phyloP scores from a whole-genome alignment of 1,284 basidiomycete genomes.

The Cryptococcus neoformans region DNA sequence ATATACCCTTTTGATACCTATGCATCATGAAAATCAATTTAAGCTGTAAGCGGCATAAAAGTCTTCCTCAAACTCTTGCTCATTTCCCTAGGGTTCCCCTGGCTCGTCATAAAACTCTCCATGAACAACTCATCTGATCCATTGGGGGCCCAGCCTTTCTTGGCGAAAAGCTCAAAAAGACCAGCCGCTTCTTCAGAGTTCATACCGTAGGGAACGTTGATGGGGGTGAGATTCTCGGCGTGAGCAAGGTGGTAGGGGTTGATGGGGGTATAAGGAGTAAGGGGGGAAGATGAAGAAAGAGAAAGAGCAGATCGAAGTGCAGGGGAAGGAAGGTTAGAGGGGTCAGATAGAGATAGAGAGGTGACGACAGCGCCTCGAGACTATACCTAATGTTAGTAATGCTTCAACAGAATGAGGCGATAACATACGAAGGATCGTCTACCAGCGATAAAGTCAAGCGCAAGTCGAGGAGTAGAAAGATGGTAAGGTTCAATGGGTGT shows the following conservation, averaged over 20 bases:
- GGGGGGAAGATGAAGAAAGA: constrained; percentile 22
- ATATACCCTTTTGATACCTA: no score
- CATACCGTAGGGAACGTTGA: constrained; percentile 44
- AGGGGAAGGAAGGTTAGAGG: constrained; percentile 24
- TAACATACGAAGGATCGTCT: constrained; percentile 62
- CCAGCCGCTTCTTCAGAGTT: constrained; percentile 43
- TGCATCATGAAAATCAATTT: neutral
- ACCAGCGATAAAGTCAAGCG: constrained; percentile 74
- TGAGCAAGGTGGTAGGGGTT: constrained; percentile 36
- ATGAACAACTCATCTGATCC: constrained; percentile 44
- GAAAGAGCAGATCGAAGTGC: constrained; percentile 24
- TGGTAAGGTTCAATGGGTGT: constrained; percentile 70
- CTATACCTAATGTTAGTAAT: neutral
- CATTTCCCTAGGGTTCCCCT: constrained; percentile 38
- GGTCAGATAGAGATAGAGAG: constrained; percentile 32
- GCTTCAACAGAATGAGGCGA: neutral
- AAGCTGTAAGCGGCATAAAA: constrained; percentile 10
- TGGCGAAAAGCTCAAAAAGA: constrained; percentile 44
- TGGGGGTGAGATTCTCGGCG: constrained; percentile 32
- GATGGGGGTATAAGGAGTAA: constrained; percentile 39
- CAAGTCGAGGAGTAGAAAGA: constrained; percentile 71
- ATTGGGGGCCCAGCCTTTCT: constrained; percentile 32
- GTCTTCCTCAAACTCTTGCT: constrained; percentile 11
- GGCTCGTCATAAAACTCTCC: constrained; percentile 31
- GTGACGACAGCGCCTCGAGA: constrained; percentile 24